Base-by-base conservation (phyloP, 1,139 yeast genomes). In the Yamadazyma epiphylla region DNA sequence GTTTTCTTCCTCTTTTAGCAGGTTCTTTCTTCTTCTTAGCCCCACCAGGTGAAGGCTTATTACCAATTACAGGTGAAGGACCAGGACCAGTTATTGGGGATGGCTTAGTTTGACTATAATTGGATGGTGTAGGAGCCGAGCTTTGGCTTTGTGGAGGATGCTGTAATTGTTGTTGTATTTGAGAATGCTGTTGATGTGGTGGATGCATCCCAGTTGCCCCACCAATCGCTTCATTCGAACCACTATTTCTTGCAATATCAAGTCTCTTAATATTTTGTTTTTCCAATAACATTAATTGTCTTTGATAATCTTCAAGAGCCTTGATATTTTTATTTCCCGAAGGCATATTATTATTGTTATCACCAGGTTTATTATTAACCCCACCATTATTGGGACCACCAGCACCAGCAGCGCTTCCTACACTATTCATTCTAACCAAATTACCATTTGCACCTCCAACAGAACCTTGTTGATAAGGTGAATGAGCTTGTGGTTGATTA, bases 281-380 rank as follows among this genome's bases (percentile, higher is more conserved):
- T 42, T 83, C 91, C 37, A 83, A 58, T 26, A 80, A 53, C 77
- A 82, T 74, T 41, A 83, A 58, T 53, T 83, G 91, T 70, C 75
- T 74, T 53, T 83, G 91, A 52, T 83, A 83, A 50, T 82, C 89
- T 40, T 79, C 83, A 28, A 82, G 59, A 2, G 74, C 74, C 44
- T 65, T 65, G 45, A 56, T 53, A 42, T 64, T 66, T 30, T 61
- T 49, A 31, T 38, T 41, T 11, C 19, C 16, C 16, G 19, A 19
- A 15, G 23, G 19, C 11, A 10, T 15, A 16, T 13, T 17, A 21
- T 15, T 24, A 25, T 32, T 31, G 5, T 17, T 28, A 8, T 26
- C 27, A 25, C 28, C 31, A 12, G 30, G 35, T 21, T 34, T 28
- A 23, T 31, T 28, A 22, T 31, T 14, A 15, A 36, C 30, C 20